Percentiles rank a stretch among this genome's conserved stretches.
phyloP scores from a whole-genome alignment of 164 flowering plant species.

The Houttuynia cordata region DNA sequence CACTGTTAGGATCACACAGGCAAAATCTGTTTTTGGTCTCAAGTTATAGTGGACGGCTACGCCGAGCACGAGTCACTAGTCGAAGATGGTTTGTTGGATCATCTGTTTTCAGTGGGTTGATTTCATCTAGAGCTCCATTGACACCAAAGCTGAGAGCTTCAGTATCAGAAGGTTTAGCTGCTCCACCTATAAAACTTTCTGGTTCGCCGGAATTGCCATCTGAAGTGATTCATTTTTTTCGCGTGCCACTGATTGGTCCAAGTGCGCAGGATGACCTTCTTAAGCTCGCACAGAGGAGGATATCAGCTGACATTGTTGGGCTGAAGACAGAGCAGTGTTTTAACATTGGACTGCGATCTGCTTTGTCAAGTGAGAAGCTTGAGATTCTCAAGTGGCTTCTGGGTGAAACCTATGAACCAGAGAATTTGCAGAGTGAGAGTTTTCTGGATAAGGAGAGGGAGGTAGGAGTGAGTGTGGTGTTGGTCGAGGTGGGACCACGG shows the following conservation, averaged over 20 bases:
- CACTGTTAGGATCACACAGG: neutral
- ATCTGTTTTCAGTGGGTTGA: neutral
- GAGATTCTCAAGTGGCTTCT: slow-evolving; percentile 58
- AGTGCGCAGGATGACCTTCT: slow-evolving; percentile 63
- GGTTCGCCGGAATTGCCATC: slow-evolving; percentile 10
- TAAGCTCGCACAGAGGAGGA: slow-evolving; percentile 43
- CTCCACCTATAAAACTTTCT: slow-evolving; percentile 19
- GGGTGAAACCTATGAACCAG: slow-evolving; percentile 72
- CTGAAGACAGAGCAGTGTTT: slow-evolving; percentile 86
- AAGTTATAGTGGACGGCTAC: neutral
- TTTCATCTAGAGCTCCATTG: neutral
- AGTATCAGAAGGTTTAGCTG: slow-evolving; percentile 27
- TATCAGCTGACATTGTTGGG: slow-evolving; percentile 54
- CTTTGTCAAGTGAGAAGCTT: slow-evolving; percentile 48
- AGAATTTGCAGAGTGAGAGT: slow-evolving; percentile 57
- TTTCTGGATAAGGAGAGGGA: slow-evolving; percentile 43
- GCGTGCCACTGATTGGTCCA: slow-evolving; percentile 57
- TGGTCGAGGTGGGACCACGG: slow-evolving; percentile 89
- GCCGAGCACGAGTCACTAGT: no score
- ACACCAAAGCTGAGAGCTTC: slow-evolving; percentile 27
- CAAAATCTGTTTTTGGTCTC: neutral
- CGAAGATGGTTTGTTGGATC: neutral
- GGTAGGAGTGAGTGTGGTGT: slow-evolving; percentile 21
- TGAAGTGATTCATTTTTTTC: slow-evolving; percentile 58
- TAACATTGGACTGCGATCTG: slow-evolving; percentile 47